These are phyloP conservation scores for Trypanosoma platydactyli DNA, from an alignment of 208 protist species.

Conservation along the genomic window DNA sequence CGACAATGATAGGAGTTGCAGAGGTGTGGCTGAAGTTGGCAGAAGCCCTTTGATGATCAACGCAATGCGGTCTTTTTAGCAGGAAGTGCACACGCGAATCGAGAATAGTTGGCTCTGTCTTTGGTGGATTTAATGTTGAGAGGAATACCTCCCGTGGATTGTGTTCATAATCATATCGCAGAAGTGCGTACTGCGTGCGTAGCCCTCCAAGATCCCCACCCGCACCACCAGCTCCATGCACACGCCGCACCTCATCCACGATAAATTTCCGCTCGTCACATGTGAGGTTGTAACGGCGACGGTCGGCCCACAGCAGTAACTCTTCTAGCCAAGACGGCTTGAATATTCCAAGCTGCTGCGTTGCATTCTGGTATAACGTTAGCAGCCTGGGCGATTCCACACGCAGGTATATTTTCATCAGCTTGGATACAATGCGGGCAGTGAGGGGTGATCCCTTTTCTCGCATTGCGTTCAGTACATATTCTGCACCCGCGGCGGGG, in stretches of 20 bases:
- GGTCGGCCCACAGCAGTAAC: slow-evolving; percentile 77
- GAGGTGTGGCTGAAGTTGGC: not conserved
- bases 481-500: slow-evolving; percentile 48
- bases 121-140: slow-evolving; percentile 30
- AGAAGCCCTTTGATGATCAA: not conserved
- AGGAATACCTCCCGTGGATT: slow-evolving; percentile 49
- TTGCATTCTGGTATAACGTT: slow-evolving; percentile 53
- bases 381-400: slow-evolving; percentile 54
- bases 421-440: slow-evolving; percentile 40
- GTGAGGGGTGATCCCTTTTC: slow-evolving; percentile 41
- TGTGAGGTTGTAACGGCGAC: slow-evolving; percentile 75
- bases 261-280: slow-evolving; percentile 57
- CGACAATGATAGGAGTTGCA: not conserved
- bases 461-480: slow-evolving; percentile 43
- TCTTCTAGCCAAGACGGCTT: slow-evolving; percentile 63
- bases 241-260: slow-evolving; percentile 47
- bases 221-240: slow-evolving; percentile 14
- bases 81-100: slow-evolving; percentile 74
- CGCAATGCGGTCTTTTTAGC: slow-evolving; percentile 37
- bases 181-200: slow-evolving; percentile 65
- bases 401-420: slow-evolving; percentile 77
- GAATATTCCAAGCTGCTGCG: slow-evolving; percentile 37
- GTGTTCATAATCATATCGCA: slow-evolving; percentile 60
- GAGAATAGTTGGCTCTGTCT: slow-evolving; percentile 41
- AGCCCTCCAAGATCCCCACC: slow-evolving; percentile 46